Evolutionary conservation across 148 eudicot species (phyloP).

Genomic region (Oxyria digyna): DNA sequence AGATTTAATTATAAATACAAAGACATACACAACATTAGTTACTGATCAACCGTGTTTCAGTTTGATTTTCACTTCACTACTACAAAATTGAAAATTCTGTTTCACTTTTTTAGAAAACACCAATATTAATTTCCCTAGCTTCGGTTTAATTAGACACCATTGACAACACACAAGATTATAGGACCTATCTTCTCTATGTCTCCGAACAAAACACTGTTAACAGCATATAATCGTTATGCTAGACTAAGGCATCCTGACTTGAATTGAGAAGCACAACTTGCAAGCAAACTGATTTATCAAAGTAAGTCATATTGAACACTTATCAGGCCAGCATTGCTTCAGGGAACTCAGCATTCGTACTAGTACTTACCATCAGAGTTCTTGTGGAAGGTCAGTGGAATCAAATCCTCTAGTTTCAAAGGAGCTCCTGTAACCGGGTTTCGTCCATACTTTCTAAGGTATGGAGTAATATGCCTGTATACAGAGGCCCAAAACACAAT

Average conservation of each 20-base stretch:
- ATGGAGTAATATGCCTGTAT: conserved; percentile 69
- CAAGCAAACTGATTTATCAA: conserved; percentile 1
- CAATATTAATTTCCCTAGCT: not conserved
- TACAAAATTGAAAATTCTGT: not conserved
- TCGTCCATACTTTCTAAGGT: conserved; percentile 69
- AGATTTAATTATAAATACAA: not conserved
- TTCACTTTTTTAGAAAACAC: not conserved
- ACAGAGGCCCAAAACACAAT: not conserved
- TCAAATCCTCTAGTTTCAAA: conserved; percentile 63
- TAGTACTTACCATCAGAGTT: conserved; percentile 53
- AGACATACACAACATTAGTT: not conserved
- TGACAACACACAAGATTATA: not conserved
- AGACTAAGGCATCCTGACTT: not conserved
- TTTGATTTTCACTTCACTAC: not conserved
- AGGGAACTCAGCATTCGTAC: not conserved
- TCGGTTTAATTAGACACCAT: not conserved
- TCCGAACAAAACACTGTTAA: not conserved
- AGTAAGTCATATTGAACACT: not conserved
- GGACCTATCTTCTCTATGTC: not conserved
- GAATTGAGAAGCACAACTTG: not conserved
- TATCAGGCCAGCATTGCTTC: no score
- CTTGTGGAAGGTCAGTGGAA: conserved; percentile 80
- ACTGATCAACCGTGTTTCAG: not conserved
- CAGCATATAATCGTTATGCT: not conserved
- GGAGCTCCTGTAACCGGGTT: conserved; percentile 84